Evolutionary conservation across 164 flowering plant genomes (phyloP).

Genomic region (Liquidambar formosana): DNA sequence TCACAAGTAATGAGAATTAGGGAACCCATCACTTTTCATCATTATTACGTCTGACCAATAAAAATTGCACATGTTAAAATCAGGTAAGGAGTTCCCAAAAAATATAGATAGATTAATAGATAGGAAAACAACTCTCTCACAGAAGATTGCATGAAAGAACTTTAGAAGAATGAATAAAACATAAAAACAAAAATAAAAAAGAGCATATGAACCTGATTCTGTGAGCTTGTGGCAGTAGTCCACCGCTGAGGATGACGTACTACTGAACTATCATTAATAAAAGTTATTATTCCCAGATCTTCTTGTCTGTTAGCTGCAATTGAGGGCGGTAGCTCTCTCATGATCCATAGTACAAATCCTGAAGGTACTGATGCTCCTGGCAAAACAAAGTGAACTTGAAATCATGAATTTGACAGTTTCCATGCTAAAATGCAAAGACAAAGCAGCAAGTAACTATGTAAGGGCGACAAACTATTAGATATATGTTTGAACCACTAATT

Average conservation of each 20-base stretch:
- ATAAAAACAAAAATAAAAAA: background rate
- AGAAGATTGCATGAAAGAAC: background rate
- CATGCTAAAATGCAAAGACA: too few relatives aligned
- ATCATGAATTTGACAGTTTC: background rate
- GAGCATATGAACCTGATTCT: conserved; percentile 59
- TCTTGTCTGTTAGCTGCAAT: conserved; percentile 29
- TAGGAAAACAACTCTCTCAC: too few relatives aligned
- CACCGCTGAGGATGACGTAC: conserved; percentile 52
- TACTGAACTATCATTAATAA: conserved; percentile 41
- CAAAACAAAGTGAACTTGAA: conserved; percentile 2
- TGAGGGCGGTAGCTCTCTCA: conserved; percentile 81
- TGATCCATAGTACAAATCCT: conserved; percentile 70
- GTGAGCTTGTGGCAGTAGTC: conserved; percentile 62
- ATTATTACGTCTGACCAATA: too few relatives aligned
- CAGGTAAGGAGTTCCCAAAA: too few relatives aligned
- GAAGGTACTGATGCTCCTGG: conserved; percentile 91
- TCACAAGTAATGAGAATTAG: too few relatives aligned
- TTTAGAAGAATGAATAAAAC: background rate
- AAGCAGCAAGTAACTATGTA: too few relatives aligned
- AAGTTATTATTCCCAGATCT: conserved; percentile 53
- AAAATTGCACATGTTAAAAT: too few relatives aligned
- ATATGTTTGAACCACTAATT: background rate
- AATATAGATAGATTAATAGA: too few relatives aligned
- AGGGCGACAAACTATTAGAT: background rate
- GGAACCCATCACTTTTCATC: too few relatives aligned